These are phyloP conservation scores for Fusarium duplospermum DNA, from an alignment of 2,329 filamentous ascomycete species.

Conservation along the genomic window DNA sequence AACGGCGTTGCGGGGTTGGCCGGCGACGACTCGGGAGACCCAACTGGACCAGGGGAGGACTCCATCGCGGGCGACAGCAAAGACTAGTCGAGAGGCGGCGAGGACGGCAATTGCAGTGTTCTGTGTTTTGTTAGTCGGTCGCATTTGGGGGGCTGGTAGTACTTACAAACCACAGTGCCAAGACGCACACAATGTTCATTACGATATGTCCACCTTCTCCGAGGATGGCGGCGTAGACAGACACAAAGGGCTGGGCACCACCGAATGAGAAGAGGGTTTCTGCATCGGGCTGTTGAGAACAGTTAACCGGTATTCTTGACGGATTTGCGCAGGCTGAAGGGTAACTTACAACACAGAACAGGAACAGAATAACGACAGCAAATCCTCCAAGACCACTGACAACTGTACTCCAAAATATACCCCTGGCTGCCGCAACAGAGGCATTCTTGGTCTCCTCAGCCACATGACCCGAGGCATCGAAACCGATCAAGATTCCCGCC, in stretches of 20 bases:
- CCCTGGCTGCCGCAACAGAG: constrained; percentile 64
- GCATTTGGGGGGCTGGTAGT: too few species aligned
- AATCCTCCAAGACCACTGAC: constrained; percentile 67
- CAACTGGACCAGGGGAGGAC: constrained; percentile 69
- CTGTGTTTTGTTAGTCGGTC: constrained; percentile 36
- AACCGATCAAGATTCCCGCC: constrained; percentile 70
- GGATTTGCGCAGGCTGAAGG: not conserved
- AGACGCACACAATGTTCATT: constrained; percentile 69
- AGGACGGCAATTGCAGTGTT: constrained; percentile 71
- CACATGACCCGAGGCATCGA: constrained; percentile 70
- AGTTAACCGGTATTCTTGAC: rapidly evolving
- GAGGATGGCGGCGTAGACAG: constrained; percentile 67
- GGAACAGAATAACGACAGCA: constrained; percentile 66
- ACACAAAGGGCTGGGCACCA: constrained; percentile 68
- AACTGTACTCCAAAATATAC: constrained; percentile 71
- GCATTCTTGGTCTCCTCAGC: constrained; percentile 72
- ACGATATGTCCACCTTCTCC: constrained; percentile 68
- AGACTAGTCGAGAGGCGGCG: constrained; percentile 70
- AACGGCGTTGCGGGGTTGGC: constrained; percentile 70
- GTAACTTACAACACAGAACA: constrained; percentile 64
- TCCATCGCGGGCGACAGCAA: constrained; percentile 71
- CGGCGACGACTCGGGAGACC: constrained; percentile 65
- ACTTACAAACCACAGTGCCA: constrained; percentile 63
- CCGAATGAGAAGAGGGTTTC: constrained; percentile 64
- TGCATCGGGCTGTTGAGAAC: constrained; percentile 56